Percentiles rank a stretch among this genome's conserved stretches.
Evolutionary conservation across 2,329 filamentous ascomycete species (phyloP).

Genomic region (Trichophyton verrucosum): DNA sequence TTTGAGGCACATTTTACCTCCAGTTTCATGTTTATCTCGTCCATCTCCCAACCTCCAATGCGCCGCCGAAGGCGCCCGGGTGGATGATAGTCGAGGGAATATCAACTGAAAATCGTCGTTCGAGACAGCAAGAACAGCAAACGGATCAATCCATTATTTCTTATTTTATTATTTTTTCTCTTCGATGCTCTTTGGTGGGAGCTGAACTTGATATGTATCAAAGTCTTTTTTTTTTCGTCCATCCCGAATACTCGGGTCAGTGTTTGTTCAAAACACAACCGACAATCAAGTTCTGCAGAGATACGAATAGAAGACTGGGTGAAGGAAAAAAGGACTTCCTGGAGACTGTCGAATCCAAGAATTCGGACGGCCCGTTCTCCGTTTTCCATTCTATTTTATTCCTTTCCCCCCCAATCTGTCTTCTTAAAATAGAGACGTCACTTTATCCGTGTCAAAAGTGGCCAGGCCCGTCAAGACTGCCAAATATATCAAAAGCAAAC

Average conservation of each 20-base stretch:
- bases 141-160: background rate
- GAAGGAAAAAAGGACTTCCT: background rate
- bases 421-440: background rate
- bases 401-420: background rate
- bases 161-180: too few species aligned
- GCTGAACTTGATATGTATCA: background rate
- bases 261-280: background rate
- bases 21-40: background rate
- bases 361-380: background rate
- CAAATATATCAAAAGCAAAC: background rate
- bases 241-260: background rate
- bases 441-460: background rate
- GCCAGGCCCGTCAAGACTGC: too few species aligned
- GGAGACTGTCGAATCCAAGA: background rate
- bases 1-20: background rate
- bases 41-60: background rate
- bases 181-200: background rate
- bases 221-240: background rate
- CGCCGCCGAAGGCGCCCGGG: background rate
- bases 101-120: background rate
- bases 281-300: background rate
- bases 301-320: background rate
- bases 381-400: background rate
- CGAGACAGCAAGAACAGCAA: background rate
- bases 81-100: background rate